These are phyloP conservation scores for Phaeophleospora eucalypticola DNA, from an alignment of 2,329 filamentous ascomycete genomes.

Conservation along the genomic window DNA sequence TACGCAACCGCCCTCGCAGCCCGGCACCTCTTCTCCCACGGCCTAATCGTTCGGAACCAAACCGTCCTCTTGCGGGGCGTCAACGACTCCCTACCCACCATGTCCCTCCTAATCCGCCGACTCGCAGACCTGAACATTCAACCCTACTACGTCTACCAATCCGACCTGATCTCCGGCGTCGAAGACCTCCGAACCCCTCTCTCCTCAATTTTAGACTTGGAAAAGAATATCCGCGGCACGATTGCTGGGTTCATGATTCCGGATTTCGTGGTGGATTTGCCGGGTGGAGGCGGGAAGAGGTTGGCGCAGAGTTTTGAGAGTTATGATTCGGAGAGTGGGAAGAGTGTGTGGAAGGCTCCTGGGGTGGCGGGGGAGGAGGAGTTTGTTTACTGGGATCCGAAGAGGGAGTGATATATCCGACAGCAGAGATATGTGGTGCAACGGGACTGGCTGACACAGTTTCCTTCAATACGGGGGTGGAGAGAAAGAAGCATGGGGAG, in stretches of 20 bases:
- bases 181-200: conserved; percentile 62
- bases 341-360: conserved; percentile 55
- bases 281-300: conserved; percentile 60
- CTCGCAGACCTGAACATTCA: conserved; percentile 55
- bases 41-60: conserved; percentile 58
- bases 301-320: conserved; percentile 51
- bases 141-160: conserved; percentile 64
- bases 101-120: conserved; percentile 51
- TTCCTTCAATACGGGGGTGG: too few species aligned
- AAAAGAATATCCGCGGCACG: conserved; percentile 55
- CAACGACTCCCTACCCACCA: conserved; percentile 54
- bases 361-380: conserved; percentile 45
- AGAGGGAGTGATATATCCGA: conserved; percentile 3
- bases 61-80: conserved; percentile 56
- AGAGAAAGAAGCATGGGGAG: too few species aligned
- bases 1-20: conserved; percentile 55
- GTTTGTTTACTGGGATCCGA: conserved; percentile 58
- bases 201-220: conserved; percentile 55
- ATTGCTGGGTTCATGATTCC: conserved; percentile 62
- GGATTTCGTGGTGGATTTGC: conserved; percentile 60
- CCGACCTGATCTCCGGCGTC: conserved; percentile 57
- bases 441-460: not conserved
- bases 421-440: too few species aligned
- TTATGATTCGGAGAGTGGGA: conserved; percentile 52
- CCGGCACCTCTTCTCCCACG: conserved; percentile 48